Conservation (phyloP, 495 filamentous ascomycete species). For the Lasiosphaeria miniovina region DNA sequence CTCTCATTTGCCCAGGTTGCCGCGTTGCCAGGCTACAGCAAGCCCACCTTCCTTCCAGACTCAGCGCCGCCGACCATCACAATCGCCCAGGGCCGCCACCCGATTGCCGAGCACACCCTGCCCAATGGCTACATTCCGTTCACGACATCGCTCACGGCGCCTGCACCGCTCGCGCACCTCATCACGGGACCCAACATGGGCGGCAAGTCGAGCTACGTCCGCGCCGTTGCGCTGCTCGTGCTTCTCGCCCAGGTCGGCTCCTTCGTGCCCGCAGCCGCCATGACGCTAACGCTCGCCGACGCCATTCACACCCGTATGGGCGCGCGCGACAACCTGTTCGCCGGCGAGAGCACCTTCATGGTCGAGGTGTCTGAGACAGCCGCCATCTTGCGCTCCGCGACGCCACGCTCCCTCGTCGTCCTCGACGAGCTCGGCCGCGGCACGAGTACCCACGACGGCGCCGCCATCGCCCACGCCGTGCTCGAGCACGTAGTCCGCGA, state of each 20-base stretch:
- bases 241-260: conserved; percentile 95
- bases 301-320: conserved; percentile 97
- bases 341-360: conserved; percentile 96
- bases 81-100: conserved; percentile 79
- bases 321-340: conserved; percentile 93
- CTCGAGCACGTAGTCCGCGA: conserved; percentile 78
- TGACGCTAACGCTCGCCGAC: conserved; percentile 77
- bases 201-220: conserved; percentile 92
- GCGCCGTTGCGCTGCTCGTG: conserved; percentile 83
- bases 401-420: conserved; percentile 75
- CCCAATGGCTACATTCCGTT: conserved; percentile 90
- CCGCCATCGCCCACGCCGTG: conserved; percentile 92
- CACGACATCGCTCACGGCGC: conserved; percentile 63
- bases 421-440: conserved; percentile 95
- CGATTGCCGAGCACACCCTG: conserved; percentile 92
- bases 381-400: conserved; percentile 84
- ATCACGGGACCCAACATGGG: conserved; percentile 99
- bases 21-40: conserved; percentile 81
- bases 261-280: conserved; percentile 79
- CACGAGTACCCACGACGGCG: conserved; percentile 91
- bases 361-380: conserved; percentile 91
- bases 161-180: conserved; percentile 68
- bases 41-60: conserved; percentile 65
- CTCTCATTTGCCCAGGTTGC: conserved; percentile 83
- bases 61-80: conserved; percentile 64